Evolutionary conservation across 2,329 filamentous ascomycete genomes (phyloP), one percentile per base, ranked within the genome.

Genomic region (Epichloe hybrida): DNA sequence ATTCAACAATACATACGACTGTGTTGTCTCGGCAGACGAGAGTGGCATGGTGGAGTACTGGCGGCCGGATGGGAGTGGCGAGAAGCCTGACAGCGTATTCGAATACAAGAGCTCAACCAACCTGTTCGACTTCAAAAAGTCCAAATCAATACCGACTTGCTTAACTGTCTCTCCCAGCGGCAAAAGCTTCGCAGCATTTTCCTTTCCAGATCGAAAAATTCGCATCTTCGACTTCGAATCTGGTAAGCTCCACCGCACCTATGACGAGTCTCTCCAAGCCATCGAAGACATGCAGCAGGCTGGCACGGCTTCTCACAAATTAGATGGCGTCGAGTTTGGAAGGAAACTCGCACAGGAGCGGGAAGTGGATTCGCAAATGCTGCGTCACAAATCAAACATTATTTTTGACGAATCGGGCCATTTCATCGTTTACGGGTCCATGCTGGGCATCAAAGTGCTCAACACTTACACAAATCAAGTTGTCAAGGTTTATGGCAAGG

Each of bases 121-220:
- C 61, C 75, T 98, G 1, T 98, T 97, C 62, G 91, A 95, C 49
- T 97, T 98, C 72, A 97, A 95, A 97, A 97, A 96, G 68, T 79
- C 87, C 48, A 97, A 95, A 66, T 86, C 89, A 0, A 79, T 84
- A 0, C 90, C 91, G 0, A 80, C 83, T 4, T 87, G 86, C 11
- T 73, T 98, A 46, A 87, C 86, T 0, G 78, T 98, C 45, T 96
- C 93, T 0, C 89, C 90, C 0, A 84, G 84, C 0, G 89, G 91
- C 5, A 79, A 85, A 86, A 86, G 89, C 53, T 93, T 98, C 62
- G 88, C 86, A 2, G 85, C 88, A 0, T 83, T 93, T 58, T 98
- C 93, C 0, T 83, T 96, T 58, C 94, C 93, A 0, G 93, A 98
- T 66, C 82, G 93, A 51, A 94, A 95, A 66, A 81, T 98, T 46